phyloP scores from a whole-genome alignment of 495 filamentous ascomycete genomes.

The Neurospora cerealis region DNA sequence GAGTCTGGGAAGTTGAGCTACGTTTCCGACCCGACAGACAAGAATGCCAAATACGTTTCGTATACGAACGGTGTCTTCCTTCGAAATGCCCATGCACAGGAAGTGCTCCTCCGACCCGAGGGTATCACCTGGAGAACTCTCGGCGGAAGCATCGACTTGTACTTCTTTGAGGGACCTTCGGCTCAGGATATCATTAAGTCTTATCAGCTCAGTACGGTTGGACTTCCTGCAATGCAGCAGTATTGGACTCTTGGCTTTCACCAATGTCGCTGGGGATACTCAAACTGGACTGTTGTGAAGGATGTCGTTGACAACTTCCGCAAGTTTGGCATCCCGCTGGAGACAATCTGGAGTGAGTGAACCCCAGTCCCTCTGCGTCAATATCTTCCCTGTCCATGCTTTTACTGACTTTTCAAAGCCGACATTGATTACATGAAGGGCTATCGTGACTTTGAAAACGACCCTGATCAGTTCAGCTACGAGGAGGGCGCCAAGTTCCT shows the following conservation, averaged over 20 bases:
- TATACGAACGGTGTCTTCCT: slow-evolving; percentile 79
- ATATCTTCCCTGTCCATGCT: slow-evolving; percentile 30
- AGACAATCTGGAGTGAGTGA: slow-evolving; percentile 58
- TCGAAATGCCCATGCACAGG: slow-evolving; percentile 69
- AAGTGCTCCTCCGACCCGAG: slow-evolving; percentile 53
- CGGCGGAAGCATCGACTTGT: slow-evolving; percentile 73
- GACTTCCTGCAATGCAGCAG: slow-evolving; percentile 71
- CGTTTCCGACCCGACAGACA: slow-evolving; percentile 43
- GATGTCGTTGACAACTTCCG: slow-evolving; percentile 72
- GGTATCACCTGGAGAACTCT: slow-evolving; percentile 73
- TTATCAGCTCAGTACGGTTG: slow-evolving; percentile 60
- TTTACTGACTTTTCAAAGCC: slow-evolving; percentile 40
- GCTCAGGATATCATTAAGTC: slow-evolving; percentile 60
- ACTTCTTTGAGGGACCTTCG: slow-evolving; percentile 66
- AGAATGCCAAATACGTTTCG: slow-evolving; percentile 45
- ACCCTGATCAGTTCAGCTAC: slow-evolving; percentile 55
- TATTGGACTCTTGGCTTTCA: slow-evolving; percentile 86
- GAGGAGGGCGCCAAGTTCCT: slow-evolving; percentile 58
- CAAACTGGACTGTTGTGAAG: slow-evolving; percentile 61
- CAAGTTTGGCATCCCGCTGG: slow-evolving; percentile 62
- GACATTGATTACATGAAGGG: slow-evolving; percentile 77
- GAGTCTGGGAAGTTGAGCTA: slow-evolving; percentile 42
- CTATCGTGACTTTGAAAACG: slow-evolving; percentile 63
- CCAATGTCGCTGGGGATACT: slow-evolving; percentile 77
- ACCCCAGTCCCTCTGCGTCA: neutral